Percentiles rank a stretch among this genome's conserved stretches.
Evolutionary conservation across 2,329 filamentous ascomycete genomes (phyloP).

Genomic region (Balansia obtecta): DNA sequence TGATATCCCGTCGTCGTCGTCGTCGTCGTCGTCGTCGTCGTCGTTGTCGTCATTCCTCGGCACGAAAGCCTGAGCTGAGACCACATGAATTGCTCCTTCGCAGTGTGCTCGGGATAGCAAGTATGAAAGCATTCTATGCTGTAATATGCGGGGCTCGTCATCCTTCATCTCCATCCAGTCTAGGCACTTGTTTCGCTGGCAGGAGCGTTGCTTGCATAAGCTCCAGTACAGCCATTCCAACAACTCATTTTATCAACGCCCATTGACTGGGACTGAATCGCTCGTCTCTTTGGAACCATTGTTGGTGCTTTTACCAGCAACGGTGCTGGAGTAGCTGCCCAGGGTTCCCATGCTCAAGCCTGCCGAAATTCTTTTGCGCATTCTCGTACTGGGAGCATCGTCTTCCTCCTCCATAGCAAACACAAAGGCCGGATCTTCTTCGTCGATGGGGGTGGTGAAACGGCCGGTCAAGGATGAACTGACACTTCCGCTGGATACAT

Average conservation of each 20-base stretch:
- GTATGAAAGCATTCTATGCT: slow-evolving; percentile 5
- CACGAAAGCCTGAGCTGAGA: background rate
- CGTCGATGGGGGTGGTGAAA: slow-evolving; percentile 53
- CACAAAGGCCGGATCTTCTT: slow-evolving; percentile 51
- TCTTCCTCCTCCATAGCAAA: slow-evolving; percentile 55
- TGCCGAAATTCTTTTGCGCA: slow-evolving; percentile 36
- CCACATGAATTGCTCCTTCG: background rate
- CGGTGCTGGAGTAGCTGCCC: slow-evolving; percentile 29
- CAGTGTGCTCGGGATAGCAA: background rate
- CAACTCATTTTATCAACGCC: slow-evolving; percentile 15
- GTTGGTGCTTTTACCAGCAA: slow-evolving; percentile 15
- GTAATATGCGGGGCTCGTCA: slow-evolving; percentile 2
- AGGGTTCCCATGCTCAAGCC: slow-evolving; percentile 26
- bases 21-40: too few species aligned
- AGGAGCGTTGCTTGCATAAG: background rate
- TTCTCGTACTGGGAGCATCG: slow-evolving; percentile 33
- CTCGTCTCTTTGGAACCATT: slow-evolving; percentile 17
- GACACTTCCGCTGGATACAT: slow-evolving; percentile 47
- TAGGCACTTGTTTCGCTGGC: slow-evolving; percentile 2
- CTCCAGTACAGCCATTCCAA: too few species aligned
- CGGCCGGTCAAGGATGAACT: slow-evolving; percentile 40
- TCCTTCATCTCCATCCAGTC: background rate
- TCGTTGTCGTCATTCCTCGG: background rate
- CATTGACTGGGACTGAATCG: slow-evolving; percentile 18
- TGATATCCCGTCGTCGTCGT: background rate